These are phyloP conservation scores for Annulohypoxylon bovei DNA, from an alignment of 495 filamentous ascomycete species.

Conservation along the genomic window DNA sequence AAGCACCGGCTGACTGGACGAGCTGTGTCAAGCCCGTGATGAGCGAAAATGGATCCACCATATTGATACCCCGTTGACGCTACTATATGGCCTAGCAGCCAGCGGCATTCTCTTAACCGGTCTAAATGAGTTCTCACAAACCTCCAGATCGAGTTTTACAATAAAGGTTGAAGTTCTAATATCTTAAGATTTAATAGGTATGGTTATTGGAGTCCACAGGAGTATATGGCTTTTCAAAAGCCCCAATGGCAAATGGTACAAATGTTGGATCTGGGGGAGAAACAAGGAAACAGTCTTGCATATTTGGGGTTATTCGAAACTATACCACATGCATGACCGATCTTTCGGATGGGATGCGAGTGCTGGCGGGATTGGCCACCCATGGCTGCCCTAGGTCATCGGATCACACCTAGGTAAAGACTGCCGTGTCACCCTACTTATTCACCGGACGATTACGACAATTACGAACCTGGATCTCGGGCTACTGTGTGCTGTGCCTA, in stretches of 20 bases:
- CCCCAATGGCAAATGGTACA: neutral
- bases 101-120: conserved; percentile 13
- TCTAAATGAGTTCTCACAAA: neutral
- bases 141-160: neutral
- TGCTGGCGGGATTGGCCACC: neutral
- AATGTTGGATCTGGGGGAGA: neutral
- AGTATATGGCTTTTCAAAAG: neutral
- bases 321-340: neutral
- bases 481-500: neutral
- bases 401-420: neutral
- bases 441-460: neutral
- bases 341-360: neutral
- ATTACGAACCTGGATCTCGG: neutral
- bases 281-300: neutral
- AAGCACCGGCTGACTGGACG: conserved; percentile 1
- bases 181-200: neutral
- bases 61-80: conserved; percentile 4
- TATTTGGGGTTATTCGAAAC: neutral
- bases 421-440: neutral
- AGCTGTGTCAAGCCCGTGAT: conserved; percentile 20
- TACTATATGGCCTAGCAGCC: neutral
- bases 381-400: conserved; percentile 1
- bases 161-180: neutral
- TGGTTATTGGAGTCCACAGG: neutral
- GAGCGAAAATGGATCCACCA: conserved; percentile 41